These are phyloP conservation scores for Alnus glutinosa DNA, from an alignment of 306 rosid species.

Conservation along the genomic window DNA sequence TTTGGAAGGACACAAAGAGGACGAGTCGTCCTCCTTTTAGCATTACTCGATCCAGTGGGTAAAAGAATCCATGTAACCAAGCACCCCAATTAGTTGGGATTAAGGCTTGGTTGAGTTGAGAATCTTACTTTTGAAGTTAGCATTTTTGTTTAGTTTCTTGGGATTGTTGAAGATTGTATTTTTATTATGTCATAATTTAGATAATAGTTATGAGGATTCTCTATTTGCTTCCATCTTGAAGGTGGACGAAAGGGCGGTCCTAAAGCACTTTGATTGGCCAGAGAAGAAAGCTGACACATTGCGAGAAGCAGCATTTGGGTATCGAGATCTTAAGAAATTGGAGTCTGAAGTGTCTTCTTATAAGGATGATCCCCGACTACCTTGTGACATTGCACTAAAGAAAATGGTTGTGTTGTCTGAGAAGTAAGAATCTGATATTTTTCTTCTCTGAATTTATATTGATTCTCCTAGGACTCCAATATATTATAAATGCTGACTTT, in stretches of 20 bases:
- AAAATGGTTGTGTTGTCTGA: conserved; percentile 91
- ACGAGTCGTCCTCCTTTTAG: too few relatives aligned
- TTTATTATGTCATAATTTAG: background rate
- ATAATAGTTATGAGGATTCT: background rate
- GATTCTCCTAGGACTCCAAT: background rate
- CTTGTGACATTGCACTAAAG: conserved; percentile 84
- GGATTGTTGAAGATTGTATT: background rate
- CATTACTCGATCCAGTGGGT: background rate
- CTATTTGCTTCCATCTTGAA: conserved; percentile 30
- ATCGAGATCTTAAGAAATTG: conserved; percentile 80
- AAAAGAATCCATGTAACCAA: background rate
- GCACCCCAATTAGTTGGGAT: background rate
- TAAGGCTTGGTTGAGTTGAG: background rate
- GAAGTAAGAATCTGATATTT: conserved; percentile 51
- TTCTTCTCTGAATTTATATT: background rate
- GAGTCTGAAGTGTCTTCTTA: conserved; percentile 82
- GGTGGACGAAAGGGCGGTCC: conserved; percentile 99
- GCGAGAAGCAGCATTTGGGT: conserved; percentile 92
- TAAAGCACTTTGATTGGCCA: conserved; percentile 96
- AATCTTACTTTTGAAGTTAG: background rate
- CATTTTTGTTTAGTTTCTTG: conserved; percentile 1
- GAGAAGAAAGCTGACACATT: conserved; percentile 97
- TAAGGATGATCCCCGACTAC: conserved; percentile 69
- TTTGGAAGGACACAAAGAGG: too few relatives aligned
- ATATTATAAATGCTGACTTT: background rate